Base-by-base conservation (phyloP, 2,329 filamentous ascomycete genomes). In the Alternaria alternata region DNA sequence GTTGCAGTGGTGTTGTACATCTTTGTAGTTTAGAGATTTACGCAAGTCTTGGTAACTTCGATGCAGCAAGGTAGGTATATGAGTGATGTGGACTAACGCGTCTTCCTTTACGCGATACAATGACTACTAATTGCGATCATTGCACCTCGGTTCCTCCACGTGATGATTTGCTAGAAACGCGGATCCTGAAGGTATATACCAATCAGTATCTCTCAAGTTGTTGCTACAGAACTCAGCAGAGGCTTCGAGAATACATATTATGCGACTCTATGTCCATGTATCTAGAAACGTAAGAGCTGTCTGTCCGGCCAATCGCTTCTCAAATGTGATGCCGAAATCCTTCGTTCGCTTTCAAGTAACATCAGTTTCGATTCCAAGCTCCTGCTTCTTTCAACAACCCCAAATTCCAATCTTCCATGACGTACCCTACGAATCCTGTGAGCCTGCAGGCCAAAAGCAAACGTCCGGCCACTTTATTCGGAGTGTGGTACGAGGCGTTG, bases 1-100 rank as follows among this genome's bases (percentile, higher is more conserved):
- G 20, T 38, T 43, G 39, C 57, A 51, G n/a, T 36, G n/a, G 30
- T 51, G 44, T 56, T 42, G 44, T 44, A 16, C 41, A 34, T 39
- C 38, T 12, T 53, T 53, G 38, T 41, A 38, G 39, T 38, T 44
- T 32, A 30, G 32, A 20, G 22, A 49, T 53, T 36, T 44, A 26
- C 39, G 51, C 20, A 30, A 22, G 46, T 34, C 44, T 48, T 48
- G 44, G 18, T 48, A 18, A 18, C 44, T 48, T 36, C 18, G 12
- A 5, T 48, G 46, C 7, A 24, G 30, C 18, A 12, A 24, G 30
- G 46, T 34, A 48, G n/a, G 4, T 20, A 24, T 4, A 36, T 12
- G 32, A 38, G 8, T 36, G 20, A 26, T 26, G 3, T 22, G 22
- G 11, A 26, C 3, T 24, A 7, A 38, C 9, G 14, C 46, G 32